Evolutionary conservation across 495 filamentous ascomycete species (phyloP).

Genomic region (Clohesyomyces aquaticus): DNA sequence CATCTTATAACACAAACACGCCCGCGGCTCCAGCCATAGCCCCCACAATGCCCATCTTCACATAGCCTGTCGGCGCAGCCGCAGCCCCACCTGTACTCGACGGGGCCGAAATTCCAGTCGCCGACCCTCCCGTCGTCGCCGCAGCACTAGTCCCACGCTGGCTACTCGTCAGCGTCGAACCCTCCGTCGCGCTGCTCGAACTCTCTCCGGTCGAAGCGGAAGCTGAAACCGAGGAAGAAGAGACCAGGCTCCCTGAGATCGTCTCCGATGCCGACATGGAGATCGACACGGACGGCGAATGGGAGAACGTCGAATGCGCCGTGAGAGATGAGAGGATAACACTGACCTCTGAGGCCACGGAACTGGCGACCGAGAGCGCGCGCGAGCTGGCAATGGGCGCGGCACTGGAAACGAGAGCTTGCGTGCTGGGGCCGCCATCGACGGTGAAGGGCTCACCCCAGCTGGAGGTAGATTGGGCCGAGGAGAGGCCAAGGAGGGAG

Average conservation of each 20-base stretch:
- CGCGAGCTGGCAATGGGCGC: background rate
- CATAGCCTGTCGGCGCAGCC: background rate
- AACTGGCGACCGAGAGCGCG: background rate
- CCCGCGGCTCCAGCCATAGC: slow-evolving; percentile 13
- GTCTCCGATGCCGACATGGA: background rate
- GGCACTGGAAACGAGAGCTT: background rate
- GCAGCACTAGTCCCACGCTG: background rate
- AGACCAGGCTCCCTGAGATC: background rate
- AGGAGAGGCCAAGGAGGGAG: slow-evolving; percentile 9
- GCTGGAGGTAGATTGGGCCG: background rate
- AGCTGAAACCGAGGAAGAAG: background rate
- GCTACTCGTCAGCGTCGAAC: slow-evolving; percentile 3
- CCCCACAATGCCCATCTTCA: slow-evolving; percentile 10
- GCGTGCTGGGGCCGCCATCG: background rate
- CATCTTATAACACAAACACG: slow-evolving; percentile 3
- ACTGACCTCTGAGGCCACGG: background rate
- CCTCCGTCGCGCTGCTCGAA: background rate
- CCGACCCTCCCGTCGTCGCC: background rate
- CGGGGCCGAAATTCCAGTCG: background rate
- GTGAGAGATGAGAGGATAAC: background rate
- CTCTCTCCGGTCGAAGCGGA: background rate
- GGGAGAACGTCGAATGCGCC: background rate
- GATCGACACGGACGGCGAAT: background rate
- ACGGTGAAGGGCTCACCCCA: slow-evolving; percentile 8
- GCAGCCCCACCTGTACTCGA: background rate